phyloP scores from a whole-genome alignment of 768 basidiomycete species.

The Lentinula sp. region DNA sequence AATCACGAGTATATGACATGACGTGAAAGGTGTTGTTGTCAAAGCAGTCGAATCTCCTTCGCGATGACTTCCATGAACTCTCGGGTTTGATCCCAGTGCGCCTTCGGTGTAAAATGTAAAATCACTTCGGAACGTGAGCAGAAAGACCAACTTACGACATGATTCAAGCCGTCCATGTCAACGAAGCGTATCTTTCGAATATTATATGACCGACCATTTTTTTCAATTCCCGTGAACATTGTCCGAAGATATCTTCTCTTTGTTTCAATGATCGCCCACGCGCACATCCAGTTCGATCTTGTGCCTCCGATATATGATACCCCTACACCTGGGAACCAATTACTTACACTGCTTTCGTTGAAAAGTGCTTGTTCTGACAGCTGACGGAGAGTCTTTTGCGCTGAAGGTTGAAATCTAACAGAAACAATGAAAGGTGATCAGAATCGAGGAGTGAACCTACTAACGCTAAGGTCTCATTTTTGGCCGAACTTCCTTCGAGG shows the following conservation, averaged over 20 bases:
- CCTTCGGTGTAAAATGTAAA: neutral
- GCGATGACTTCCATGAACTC: neutral
- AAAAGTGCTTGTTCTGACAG: conserved; percentile 5
- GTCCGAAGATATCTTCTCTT: conserved; percentile 5
- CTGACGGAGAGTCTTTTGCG: neutral
- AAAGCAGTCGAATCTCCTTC: neutral
- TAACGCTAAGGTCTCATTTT: conserved; percentile 1
- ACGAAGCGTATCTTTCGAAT: neutral
- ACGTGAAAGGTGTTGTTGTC: neutral
- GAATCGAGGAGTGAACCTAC: neutral
- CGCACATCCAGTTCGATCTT: conserved; percentile 6
- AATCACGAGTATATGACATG: neutral
- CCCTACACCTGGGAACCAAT: conserved; percentile 4
- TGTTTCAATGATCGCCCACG: conserved; percentile 9
- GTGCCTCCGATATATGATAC: conserved; percentile 1
- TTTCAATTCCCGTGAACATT: neutral
- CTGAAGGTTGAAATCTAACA: neutral
- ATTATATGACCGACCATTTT: neutral
- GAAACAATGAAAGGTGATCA: neutral
- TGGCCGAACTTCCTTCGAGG: neutral
- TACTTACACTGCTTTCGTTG: neutral
- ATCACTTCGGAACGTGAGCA: neutral
- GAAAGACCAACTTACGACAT: neutral
- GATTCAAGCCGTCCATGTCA: neutral
- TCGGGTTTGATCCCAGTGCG: neutral